These are phyloP conservation scores for Aspergillus sclerotioniger DNA, from an alignment of 495 filamentous ascomycete genomes.

Conservation along the genomic window DNA sequence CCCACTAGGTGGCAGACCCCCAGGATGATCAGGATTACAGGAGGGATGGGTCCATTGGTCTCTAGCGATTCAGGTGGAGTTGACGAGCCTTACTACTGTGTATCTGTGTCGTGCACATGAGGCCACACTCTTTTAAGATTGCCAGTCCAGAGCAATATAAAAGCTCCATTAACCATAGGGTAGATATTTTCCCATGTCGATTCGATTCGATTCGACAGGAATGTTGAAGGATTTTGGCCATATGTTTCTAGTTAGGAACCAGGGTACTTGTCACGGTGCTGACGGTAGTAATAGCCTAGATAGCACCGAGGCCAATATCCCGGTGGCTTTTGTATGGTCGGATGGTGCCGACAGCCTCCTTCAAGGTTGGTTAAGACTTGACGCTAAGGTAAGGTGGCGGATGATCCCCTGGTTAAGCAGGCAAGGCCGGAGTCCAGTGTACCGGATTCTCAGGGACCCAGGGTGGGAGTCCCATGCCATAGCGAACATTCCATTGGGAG, in stretches of 20 bases:
- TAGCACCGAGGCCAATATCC: background rate
- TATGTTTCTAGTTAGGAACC: background rate
- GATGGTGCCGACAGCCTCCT: conserved; percentile 4
- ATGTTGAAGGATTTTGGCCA: background rate
- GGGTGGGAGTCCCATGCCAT: background rate
- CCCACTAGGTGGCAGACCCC: background rate
- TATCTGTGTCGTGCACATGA: too few relatives aligned
- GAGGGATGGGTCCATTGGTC: background rate
- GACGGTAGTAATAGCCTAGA: background rate
- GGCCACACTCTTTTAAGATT: background rate
- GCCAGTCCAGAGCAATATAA: background rate
- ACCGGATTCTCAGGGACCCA: background rate
- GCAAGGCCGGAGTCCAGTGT: background rate
- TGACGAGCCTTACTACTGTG: too few relatives aligned
- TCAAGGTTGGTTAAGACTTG: background rate
- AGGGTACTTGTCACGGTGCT: background rate
- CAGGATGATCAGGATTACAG: background rate
- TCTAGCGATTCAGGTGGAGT: background rate
- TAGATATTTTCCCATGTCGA: too few relatives aligned
- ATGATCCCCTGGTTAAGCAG: background rate
- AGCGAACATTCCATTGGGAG: background rate
- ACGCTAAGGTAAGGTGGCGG: conserved; percentile 5
- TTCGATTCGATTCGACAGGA: background rate
- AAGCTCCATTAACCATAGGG: too few relatives aligned
- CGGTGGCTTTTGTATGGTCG: background rate